Base-by-base conservation (phyloP, 176 grass and related monocot species). In the Neostapfia colusana region DNA sequence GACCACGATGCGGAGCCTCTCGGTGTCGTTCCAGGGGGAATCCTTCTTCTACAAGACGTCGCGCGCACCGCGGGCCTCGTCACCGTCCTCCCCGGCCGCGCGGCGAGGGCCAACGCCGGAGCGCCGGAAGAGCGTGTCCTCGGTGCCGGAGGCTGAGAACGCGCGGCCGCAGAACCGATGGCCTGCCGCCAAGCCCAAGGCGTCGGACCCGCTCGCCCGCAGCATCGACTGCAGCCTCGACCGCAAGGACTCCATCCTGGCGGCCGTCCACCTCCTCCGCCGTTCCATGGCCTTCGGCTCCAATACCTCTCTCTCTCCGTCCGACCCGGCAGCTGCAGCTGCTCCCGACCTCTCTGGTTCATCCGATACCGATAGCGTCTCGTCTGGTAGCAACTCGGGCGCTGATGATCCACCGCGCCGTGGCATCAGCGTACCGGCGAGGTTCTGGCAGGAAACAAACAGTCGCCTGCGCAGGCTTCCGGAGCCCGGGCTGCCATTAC, bases 11-110 rank as follows among this genome's bases (percentile, higher is more conserved):
- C 82, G 91, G 79, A 99, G 95, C 80, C 85, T 99, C 15, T 95
- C 91, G 13, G 91, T 99, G 72, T 99, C 95, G 21, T 99, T 99
- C 73, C 95, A 99, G 79, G 95, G 95, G 45, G 95, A 85, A 67
- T 95, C 95, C 21, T 99, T 99, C 77, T 99, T 92, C 85, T 94
- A 92, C 82, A 85, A 92, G 77, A 92, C 91, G 54, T 85, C 79
- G 58, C 87, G 85, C 27, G 88, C 89, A 28, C 88, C 85, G 66
- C 74, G 84, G 13, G 55, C 82, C n/a, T 75, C 91, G 66, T 75
- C 75, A 40, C 73, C 84, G 66, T 66, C 80, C 27, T 69, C 90
- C 14, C 82, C 84, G 0, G 84, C 61, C 45, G 61, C 77, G 1
- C 85, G 85, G 5, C 81, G 90, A 9, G 91, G 87, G 7, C 85